Base-by-base conservation (phyloP, 164 flowering plant genomes). In the Cinnamomum micranthum region DNA sequence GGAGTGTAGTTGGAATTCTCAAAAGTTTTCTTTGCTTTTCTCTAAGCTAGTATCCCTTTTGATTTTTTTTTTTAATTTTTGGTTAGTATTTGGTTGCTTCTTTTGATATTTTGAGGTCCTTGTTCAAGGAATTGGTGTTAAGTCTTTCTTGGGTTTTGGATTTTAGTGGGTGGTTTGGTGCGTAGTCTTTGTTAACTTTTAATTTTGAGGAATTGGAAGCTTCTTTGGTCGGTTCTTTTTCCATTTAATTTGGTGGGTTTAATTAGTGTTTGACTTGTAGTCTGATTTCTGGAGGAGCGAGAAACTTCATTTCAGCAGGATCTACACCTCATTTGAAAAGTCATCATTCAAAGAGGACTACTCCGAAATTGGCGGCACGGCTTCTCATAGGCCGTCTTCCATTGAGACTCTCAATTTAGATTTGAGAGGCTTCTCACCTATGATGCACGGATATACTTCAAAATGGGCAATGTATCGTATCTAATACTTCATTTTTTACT, bases 341-440 rank as follows among this genome's bases (percentile, higher is more conserved):
- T 81, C 87, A 9, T 85, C 89, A 4, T 82, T 84, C 71, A 82
- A 74, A 52, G 87, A 78, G 14, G 92, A 89, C 47, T 93, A 86
- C 50, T 86, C 88, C 0, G 82, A 83, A 76, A 87, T 91, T 71
- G 95, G 95, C 67, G 88, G 90, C 6, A 0, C 17, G 97, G 97
- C 2, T 92, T 92, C 78, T 88, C 95, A 1, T 82, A 95, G 78
- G 84, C 86, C 2, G 95, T 92, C 9, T 82, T 75, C 71, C 31
- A 28, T 28, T 3, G 31, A 28, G 31, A 28, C 31, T 2, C 31
- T 28, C 31, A 28, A 28, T 28, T 28, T 28, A 28, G 31, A 28
- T 28, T 28, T 3, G 33, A 3, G 33, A 31, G 4, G 5, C 33
- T n/a, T n/a, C n/a, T n/a, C n/a, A n/a, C n/a, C n/a, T n/a, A n/a